These are phyloP conservation scores for Coccinonectria pachysandricola DNA, from an alignment of 2,329 filamentous ascomycete genomes.

Conservation along the genomic window DNA sequence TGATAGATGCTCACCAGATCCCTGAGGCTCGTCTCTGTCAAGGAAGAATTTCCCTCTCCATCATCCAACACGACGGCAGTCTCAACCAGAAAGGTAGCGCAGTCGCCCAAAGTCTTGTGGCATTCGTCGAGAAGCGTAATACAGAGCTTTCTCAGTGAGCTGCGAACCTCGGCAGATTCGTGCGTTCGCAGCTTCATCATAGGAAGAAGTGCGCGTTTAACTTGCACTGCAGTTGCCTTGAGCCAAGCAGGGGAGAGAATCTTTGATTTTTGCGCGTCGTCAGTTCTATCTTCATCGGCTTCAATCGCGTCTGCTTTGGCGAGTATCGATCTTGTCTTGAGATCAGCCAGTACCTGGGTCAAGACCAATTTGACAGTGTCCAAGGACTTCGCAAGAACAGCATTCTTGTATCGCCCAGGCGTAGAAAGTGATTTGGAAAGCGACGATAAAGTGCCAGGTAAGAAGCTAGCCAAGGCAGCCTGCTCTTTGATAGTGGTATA, in stretches of 20 bases:
- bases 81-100: conserved; percentile 64
- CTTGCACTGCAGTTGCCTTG: conserved; percentile 65
- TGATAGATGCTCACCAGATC: conserved; percentile 54
- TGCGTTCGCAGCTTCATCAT: conserved; percentile 67
- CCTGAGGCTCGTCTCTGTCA: conserved; percentile 41
- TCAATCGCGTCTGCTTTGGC: conserved; percentile 22
- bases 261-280: conserved; percentile 19
- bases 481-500: conserved; percentile 56
- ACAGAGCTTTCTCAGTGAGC: conserved; percentile 60
- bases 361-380: conserved; percentile 46
- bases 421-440: conserved; percentile 66
- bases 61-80: conserved; percentile 62
- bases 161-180: conserved; percentile 56
- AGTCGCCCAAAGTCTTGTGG: conserved; percentile 58
- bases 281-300: conserved; percentile 8
- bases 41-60: conserved; percentile 29
- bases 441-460: conserved; percentile 79
- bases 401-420: conserved; percentile 45
- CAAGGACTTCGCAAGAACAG: conserved; percentile 54
- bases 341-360: conserved; percentile 45
- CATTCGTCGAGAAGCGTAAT: conserved; percentile 70
- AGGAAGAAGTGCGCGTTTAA: conserved; percentile 72
- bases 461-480: conserved; percentile 70
- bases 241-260: conserved; percentile 54
- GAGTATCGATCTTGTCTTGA: conserved; percentile 39